These are phyloP conservation scores for Tulasnella sp. DNA, from an alignment of 768 basidiomycete genomes.

Conservation along the genomic window DNA sequence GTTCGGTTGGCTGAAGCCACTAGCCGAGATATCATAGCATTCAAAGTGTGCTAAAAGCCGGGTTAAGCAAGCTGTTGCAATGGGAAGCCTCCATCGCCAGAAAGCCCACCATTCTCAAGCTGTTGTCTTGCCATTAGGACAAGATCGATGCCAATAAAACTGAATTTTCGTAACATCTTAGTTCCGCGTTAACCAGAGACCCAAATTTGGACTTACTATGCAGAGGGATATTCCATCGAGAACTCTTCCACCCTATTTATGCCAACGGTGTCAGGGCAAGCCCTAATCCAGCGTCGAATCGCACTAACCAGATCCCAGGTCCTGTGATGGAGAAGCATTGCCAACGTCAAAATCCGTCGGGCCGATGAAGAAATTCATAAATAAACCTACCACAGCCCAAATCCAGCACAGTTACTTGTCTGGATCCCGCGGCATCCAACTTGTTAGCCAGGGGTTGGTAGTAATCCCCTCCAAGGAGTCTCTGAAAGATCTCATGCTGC, in stretches of 20 bases:
- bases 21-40: constrained; percentile 2
- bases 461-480: neutral
- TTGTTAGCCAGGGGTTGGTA: neutral
- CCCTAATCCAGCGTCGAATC: neutral
- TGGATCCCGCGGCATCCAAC: neutral
- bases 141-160: constrained; percentile 17
- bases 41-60: constrained; percentile 12
- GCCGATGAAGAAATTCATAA: neutral
- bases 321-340: neutral
- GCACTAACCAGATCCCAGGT: constrained; percentile 12
- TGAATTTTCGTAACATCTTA: neutral
- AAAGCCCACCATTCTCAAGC: neutral
- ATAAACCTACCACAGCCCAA: constrained; percentile 1
- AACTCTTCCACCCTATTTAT: constrained; percentile 11
- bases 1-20: neutral
- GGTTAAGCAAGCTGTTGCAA: neutral
- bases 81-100: neutral
- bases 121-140: neutral
- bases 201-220: neutral
- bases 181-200: neutral
- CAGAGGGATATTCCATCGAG: neutral
- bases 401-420: neutral
- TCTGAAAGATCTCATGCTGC: neutral
- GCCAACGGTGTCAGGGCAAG: neutral
- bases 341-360: neutral